These are phyloP conservation scores for Arachnomyces sp. DNA, from an alignment of 2,329 filamentous ascomycete genomes.

Conservation along the genomic window DNA sequence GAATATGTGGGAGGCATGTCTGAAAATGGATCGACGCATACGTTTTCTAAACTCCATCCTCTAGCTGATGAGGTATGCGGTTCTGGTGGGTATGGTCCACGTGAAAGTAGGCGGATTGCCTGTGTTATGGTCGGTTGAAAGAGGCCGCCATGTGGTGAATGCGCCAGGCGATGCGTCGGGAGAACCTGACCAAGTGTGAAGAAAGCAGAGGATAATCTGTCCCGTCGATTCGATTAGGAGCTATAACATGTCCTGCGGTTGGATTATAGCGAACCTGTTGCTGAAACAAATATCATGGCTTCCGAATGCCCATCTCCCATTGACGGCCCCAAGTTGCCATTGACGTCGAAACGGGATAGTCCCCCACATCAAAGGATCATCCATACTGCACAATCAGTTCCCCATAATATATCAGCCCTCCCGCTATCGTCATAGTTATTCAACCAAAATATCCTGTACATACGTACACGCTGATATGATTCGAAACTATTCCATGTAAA, in stretches of 20 bases:
- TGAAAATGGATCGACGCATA: constrained; percentile 42
- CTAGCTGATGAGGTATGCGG: constrained; percentile 35
- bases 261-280: constrained; percentile 55
- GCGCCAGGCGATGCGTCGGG: constrained; percentile 72
- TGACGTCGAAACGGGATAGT: constrained; percentile 68
- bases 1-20: constrained; percentile 36
- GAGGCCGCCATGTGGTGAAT: constrained; percentile 74
- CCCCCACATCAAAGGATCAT: constrained; percentile 93
- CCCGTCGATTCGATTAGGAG: background rate
- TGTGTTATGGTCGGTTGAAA: constrained; percentile 86
- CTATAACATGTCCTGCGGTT: background rate
- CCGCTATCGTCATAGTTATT: background rate
- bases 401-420: no score
- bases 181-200: constrained; percentile 86
- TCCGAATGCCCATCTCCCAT: constrained; percentile 80
- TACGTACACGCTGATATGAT: constrained; percentile 82
- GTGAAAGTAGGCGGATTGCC: constrained; percentile 73
- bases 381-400: constrained; percentile 52
- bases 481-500: constrained; percentile 56
- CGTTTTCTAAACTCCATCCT: constrained; percentile 31
- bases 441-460: constrained; percentile 19
- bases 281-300: constrained; percentile 95
- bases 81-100: constrained; percentile 51
- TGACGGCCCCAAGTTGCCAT: constrained; percentile 56
- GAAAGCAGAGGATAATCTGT: constrained; percentile 63